Conservation (phyloP, 1,284 basidiomycete species). For the Malassezia equina region DNA sequence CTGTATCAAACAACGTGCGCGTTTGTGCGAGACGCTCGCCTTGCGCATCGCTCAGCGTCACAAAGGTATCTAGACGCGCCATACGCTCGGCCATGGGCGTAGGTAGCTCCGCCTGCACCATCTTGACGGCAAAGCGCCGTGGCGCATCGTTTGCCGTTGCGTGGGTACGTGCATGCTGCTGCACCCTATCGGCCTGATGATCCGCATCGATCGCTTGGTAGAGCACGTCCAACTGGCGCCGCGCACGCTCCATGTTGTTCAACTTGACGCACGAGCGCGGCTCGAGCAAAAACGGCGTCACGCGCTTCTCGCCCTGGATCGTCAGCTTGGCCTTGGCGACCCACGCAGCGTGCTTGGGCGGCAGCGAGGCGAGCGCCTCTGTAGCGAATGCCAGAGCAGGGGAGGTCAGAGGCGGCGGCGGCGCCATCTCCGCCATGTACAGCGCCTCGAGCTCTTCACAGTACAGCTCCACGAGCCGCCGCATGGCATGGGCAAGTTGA, state of each 20-base stretch:
- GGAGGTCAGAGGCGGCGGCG: conserved; percentile 40
- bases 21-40: conserved; percentile 88
- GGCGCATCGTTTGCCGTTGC: conserved; percentile 14
- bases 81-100: conserved; percentile 8
- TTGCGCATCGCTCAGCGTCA: conserved; percentile 83
- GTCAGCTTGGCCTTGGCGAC: conserved; percentile 77
- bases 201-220: conserved; percentile 86
- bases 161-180: conserved; percentile 48
- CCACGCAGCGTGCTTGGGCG: conserved; percentile 68
- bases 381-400: neutral
- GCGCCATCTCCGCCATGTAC: conserved; percentile 87
- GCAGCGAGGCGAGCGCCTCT: conserved; percentile 41
- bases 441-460: conserved; percentile 74
- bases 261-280: conserved; percentile 79
- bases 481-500: conserved; percentile 63
- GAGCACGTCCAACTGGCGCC: conserved; percentile 80
- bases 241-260: conserved; percentile 90
- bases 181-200: conserved; percentile 61
- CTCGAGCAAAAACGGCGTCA: conserved; percentile 86
- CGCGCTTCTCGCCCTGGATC: conserved; percentile 73
- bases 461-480: conserved; percentile 83
- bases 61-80: conserved; percentile 64
- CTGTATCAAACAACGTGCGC: conserved; percentile 82
- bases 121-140: conserved; percentile 3
- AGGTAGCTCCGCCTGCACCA: conserved; percentile 10